A percentile compares a stretch with the other conserved stretches of the same genome.
These are phyloP conservation scores for Achaetomiella virescens DNA, from an alignment of 495 filamentous ascomycete genomes.

Conservation along the genomic window DNA sequence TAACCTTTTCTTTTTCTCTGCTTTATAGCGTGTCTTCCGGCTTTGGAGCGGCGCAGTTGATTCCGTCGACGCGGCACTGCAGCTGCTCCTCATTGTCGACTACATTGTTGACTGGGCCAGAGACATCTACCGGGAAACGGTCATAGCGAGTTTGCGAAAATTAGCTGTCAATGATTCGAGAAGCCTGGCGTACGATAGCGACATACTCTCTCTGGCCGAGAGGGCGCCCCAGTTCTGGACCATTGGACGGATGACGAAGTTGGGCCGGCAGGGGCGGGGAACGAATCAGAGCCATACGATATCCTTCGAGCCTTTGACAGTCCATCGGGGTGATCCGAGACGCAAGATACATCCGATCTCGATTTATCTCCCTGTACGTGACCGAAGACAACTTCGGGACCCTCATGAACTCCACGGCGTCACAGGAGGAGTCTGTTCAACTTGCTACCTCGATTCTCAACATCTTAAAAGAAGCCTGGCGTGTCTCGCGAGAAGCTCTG, in stretches of 20 bases:
- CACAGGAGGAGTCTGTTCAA: background rate
- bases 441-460: background rate
- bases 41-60: conserved; percentile 10
- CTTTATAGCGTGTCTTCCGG: background rate
- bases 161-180: background rate
- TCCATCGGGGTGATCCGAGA: conserved; percentile 2
- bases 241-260: no score
- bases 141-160: conserved; percentile 6
- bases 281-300: background rate
- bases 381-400: conserved; percentile 1
- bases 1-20: no score
- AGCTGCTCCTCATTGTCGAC: conserved; percentile 31
- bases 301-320: conserved; percentile 1
- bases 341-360: background rate
- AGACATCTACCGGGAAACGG: conserved; percentile 25
- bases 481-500: background rate
- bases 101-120: conserved; percentile 35
- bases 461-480: background rate
- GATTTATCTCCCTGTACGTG: conserved; percentile 1
- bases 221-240: background rate
- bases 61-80: conserved; percentile 21
- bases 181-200: background rate
- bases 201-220: background rate
- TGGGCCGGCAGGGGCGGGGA: background rate
- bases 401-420: background rate